Base-by-base conservation (phyloP, 768 basidiomycete genomes). In the Mycena vulgaris region DNA sequence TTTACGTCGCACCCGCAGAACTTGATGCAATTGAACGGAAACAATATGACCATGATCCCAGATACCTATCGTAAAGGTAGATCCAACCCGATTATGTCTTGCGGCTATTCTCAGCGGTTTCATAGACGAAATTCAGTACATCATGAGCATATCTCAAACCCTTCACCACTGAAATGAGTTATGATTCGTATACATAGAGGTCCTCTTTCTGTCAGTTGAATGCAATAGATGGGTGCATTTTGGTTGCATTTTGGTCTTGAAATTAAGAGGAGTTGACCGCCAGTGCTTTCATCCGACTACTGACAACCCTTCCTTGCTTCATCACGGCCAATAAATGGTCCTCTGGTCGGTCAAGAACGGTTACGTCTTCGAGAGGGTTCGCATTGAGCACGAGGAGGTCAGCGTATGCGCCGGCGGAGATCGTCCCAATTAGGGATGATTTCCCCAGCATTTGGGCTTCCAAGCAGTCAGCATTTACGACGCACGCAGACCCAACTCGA, bases 351-450 rank as follows among this genome's bases (percentile, higher is more conserved):
- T 86, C 84, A 0, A 87, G 75, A 13, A 86, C 73, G 0, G 77
- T 83, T 31, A 85, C 77, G 61, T 87, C 84, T 23, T 82, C 78
- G 56, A 87, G 73, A 0, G 86, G 86, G 74, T 85, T 84, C 21
- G 70, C 73, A 49, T 82, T 73, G 62, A 87, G 75, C 17, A 87
- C 64, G 30, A 87, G 70, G 10, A 87, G 57, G 71, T 87, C 86
- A 0, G 83, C 86, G 58, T 80, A 78, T 5, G 81, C 80, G 7
- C 83, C 84, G 1, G 74, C 70, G 0, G 75, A 58, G 55, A 87
- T 74, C 2, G 72, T 72, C 1, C 86, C 86, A 3, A 87, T 74
- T 58, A 78, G 74, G 49, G 78, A 73, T 25, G 78, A 76, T 37
- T 79, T 73, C 8, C 80, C 75, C 49, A 86, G 79, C 75, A 81